Conservation (phyloP, 345 rosid genomes). For the Corchorus olitorius region DNA sequence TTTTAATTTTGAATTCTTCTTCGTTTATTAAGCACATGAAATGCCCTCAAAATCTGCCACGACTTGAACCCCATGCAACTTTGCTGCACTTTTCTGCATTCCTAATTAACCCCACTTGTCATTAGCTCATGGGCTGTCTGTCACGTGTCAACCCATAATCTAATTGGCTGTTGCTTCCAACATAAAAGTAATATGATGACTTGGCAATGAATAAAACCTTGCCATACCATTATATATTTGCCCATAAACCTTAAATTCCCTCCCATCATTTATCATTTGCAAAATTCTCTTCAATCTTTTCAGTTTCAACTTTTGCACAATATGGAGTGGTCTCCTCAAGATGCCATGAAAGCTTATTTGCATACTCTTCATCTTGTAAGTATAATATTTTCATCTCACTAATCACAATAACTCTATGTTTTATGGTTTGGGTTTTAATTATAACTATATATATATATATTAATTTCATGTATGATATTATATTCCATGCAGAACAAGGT, state of each 20-base stretch:
- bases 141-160: neutral
- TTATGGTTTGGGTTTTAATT: too few species aligned
- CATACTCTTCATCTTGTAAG: slow-evolving; percentile 21
- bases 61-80: slow-evolving; percentile 10
- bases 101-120: slow-evolving; percentile 6
- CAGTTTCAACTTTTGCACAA: neutral
- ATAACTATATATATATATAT: neutral
- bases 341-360: slow-evolving; percentile 22
- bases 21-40: neutral
- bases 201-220: neutral
- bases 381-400: too few species aligned
- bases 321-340: slow-evolving; percentile 24
- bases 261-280: neutral
- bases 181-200: neutral
- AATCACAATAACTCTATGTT: too few species aligned
- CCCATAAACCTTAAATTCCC: neutral
- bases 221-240: neutral
- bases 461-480: too few species aligned
- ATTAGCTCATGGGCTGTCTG: neutral
- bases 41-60: neutral
- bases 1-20: neutral
- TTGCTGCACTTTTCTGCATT: neutral
- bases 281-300: neutral
- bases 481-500: neutral
- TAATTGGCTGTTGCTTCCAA: neutral